Conservation (phyloP, 331 rosid species). For the Quercus lobata region DNA sequence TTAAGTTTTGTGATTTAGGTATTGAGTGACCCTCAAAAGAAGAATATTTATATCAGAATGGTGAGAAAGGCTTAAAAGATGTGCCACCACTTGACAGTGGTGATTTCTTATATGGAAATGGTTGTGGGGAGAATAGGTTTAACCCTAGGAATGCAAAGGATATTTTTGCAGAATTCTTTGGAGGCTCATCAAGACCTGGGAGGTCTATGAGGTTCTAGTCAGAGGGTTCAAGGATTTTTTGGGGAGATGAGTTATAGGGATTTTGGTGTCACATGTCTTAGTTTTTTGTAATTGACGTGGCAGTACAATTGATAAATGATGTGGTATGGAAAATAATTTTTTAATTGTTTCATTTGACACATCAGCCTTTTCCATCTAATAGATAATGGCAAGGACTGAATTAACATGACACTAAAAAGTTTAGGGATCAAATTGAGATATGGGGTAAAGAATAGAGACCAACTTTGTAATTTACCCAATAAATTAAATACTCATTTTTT, state of each 20-base stretch:
- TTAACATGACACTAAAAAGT: too few relatives aligned
- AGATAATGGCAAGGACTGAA: too few relatives aligned
- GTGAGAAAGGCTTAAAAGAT: slow-evolving; percentile 90
- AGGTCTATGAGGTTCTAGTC: slow-evolving; percentile 65
- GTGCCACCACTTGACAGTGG: slow-evolving; percentile 61
- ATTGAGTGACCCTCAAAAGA: slow-evolving; percentile 80
- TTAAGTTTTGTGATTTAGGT: slow-evolving; percentile 45
- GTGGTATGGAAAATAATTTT: too few relatives aligned
- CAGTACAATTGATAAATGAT: too few relatives aligned
- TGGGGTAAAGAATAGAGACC: too few relatives aligned
- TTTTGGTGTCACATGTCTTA: too few relatives aligned
- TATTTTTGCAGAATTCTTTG: slow-evolving; percentile 94
- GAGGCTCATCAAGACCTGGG: slow-evolving; percentile 75
- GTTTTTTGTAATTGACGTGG: too few relatives aligned
- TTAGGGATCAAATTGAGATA: too few relatives aligned
- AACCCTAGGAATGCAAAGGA: slow-evolving; percentile 93
- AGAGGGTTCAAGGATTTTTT: slow-evolving; percentile 54
- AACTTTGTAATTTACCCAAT: too few relatives aligned
- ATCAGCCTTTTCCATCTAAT: too few relatives aligned
- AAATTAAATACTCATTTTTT: too few relatives aligned
- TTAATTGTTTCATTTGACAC: too few relatives aligned
- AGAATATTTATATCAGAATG: slow-evolving; percentile 53
- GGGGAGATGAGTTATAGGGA: slow-evolving; percentile 21
- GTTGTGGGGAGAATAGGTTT: slow-evolving; percentile 43
- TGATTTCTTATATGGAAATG: slow-evolving; percentile 31